Percentiles rank a stretch among this genome's conserved stretches.
phyloP scores from a whole-genome alignment of 495 filamentous ascomycete genomes.

The Penicillium ochrochloron region DNA sequence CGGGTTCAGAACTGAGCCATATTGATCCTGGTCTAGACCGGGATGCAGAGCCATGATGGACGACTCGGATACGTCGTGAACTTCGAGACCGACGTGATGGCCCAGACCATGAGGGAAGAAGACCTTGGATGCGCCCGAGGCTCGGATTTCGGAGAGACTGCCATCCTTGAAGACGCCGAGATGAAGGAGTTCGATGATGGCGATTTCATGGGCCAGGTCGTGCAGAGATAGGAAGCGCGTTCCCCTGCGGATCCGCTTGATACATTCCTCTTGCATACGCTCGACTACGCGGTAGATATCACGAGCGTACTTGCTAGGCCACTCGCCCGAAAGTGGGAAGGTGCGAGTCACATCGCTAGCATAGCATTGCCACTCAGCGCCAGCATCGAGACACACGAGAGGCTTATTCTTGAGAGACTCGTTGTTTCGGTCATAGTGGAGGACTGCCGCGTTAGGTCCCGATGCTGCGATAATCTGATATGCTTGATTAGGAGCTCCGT shows the following conservation, averaged over 20 bases:
- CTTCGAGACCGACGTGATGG: conserved; percentile 89
- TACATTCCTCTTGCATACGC: conserved; percentile 81
- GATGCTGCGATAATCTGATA: conserved; percentile 86
- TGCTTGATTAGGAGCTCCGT: conserved; percentile 75
- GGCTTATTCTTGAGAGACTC: conserved; percentile 67
- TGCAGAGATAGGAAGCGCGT: conserved; percentile 70
- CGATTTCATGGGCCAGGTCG: conserved; percentile 71
- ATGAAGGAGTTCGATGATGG: conserved; percentile 67
- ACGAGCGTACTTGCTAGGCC: conserved; percentile 63
- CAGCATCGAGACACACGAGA: conserved; percentile 82
- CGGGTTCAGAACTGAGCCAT: conserved; percentile 31
- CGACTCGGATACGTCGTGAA: conserved; percentile 74
- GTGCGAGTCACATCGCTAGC: conserved; percentile 91
- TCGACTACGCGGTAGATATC: conserved; percentile 78
- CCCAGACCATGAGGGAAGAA: conserved; percentile 94
- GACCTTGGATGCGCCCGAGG: conserved; percentile 68
- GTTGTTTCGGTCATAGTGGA: conserved; percentile 88
- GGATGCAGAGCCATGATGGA: conserved; percentile 47
- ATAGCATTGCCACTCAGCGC: conserved; percentile 83
- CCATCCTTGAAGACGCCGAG: conserved; percentile 68
- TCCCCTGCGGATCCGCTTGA: conserved; percentile 66
- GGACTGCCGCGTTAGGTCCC: conserved; percentile 74
- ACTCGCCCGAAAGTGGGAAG: conserved; percentile 69
- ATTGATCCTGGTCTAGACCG: conserved; percentile 26
- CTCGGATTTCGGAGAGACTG: conserved; percentile 64